Evolutionary conservation across 306 rosid species (phyloP), one percentile per base, ranked within the genome.

Genomic region (Boehmeria nivea): DNA sequence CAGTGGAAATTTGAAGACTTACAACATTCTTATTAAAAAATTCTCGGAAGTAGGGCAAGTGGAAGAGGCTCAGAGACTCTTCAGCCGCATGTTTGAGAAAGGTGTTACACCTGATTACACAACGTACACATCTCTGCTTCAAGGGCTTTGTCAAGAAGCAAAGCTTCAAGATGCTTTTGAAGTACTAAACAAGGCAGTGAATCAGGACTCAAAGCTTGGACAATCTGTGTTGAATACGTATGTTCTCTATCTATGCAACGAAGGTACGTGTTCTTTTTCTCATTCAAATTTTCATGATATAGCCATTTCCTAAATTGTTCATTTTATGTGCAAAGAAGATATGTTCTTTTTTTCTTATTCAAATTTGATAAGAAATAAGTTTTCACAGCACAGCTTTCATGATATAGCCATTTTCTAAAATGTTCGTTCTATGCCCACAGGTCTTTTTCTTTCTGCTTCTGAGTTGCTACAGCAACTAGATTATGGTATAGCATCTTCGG

Each of bases 21-120:
- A 91, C 71, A 91, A 76, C 64, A 78, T 77, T 72, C 81, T 91
- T 1, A 78, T 87, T 15, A 43, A 12, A 2, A 91, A 91, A 48
- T 76, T 91, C 47, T 80, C 84, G 12, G 80, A 87, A 60, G 82
- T 76, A 18, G 86, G 94, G 25, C 82, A 75, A 63, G 48, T 67
- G 22, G 85, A 87, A 65, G 96, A 91, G 79, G 95, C 96, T 72
- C 75, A 34, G 21, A 72, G 72, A 78, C 83, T 91, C 37, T 81
- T 82, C 69, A 7, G 66, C 54, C 85, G 74, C 72, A 91, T 87
- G 98, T 38, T 76, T 65, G 81, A 66, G 20, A 87, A 83, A 74
- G 80, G 68, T 23, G 61, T 91, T 3, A 46, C 61, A 23, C 98
- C 94, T 0, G 87, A 87, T 64, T 46, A 54, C 33, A 55, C 84